These are phyloP conservation scores for Tuber borchii DNA, from an alignment of 495 filamentous ascomycete genomes.

Conservation along the genomic window DNA sequence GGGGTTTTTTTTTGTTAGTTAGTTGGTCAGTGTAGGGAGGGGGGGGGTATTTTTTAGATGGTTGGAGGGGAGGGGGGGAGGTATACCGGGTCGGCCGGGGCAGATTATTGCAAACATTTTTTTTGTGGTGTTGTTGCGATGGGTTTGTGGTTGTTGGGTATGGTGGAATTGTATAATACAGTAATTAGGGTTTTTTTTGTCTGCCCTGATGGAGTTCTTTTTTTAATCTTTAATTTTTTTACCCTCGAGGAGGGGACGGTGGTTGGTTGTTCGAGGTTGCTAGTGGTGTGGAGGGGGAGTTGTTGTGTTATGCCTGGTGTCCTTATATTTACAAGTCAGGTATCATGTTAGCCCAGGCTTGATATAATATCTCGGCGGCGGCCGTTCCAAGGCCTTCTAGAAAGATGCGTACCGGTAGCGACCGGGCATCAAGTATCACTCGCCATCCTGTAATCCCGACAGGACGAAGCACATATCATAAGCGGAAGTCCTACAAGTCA, in stretches of 20 bases:
- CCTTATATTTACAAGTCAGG: no score
- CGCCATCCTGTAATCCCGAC: not conserved
- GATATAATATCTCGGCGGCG: not conserved
- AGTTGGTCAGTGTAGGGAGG: constrained; percentile 8
- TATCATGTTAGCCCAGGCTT: no score
- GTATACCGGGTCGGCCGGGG: constrained; percentile 44
- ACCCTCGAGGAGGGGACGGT: no score
- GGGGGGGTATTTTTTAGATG: no score
- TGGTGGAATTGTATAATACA: no score
- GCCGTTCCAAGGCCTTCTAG: not conserved
- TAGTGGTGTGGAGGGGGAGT: no score
- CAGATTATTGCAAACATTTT: constrained; percentile 43
- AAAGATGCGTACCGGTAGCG: not conserved
- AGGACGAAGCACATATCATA: no score
- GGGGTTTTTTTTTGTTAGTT: constrained; percentile 2
- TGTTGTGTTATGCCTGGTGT: no score
- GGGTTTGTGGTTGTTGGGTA: not conserved
- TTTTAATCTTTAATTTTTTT: no score
- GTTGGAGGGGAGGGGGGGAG: constrained; percentile 35
- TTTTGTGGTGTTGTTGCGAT: not conserved
- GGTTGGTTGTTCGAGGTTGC: no score
- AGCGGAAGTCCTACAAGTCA: not conserved
- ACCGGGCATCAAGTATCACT: not conserved
- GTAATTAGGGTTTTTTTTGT: no score
- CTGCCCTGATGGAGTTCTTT: no score